Evolutionary conservation across 2,329 filamentous ascomycete genomes (phyloP).

Genomic region (Delphinella strobiligena): DNA sequence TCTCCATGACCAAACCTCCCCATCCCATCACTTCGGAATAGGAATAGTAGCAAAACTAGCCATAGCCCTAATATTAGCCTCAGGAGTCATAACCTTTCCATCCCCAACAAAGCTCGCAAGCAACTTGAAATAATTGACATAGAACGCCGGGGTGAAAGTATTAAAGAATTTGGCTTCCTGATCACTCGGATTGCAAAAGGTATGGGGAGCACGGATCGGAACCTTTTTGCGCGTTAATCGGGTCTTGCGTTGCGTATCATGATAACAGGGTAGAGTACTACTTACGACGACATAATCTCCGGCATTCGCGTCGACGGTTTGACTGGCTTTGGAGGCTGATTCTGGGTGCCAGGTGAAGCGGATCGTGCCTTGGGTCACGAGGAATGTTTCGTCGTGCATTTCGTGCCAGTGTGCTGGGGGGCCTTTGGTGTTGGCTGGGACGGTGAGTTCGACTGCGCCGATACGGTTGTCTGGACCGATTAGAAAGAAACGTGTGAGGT

Average conservation of each 20-base stretch:
- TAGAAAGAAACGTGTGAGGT: no score
- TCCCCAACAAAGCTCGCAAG: conserved; percentile 30
- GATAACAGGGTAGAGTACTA: no score
- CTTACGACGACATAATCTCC: conserved; percentile 41
- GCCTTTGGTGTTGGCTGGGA: conserved; percentile 34
- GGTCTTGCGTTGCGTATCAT: no score
- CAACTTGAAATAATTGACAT: conserved; percentile 46
- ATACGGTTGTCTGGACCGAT: conserved; percentile 36
- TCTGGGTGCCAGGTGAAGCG: conserved; percentile 35
- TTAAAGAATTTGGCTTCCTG: conserved; percentile 45
- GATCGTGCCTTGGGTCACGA: conserved; percentile 39
- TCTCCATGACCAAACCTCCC: no score
- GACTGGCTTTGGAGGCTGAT: conserved; percentile 20
- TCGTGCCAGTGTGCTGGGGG: conserved; percentile 43
- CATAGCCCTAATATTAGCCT: conserved; percentile 39
- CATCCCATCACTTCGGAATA: not conserved
- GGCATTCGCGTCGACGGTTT: conserved; percentile 34
- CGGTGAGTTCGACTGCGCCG: conserved; percentile 35
- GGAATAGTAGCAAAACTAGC: conserved; percentile 38
- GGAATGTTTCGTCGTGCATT: conserved; percentile 48
- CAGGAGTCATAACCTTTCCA: conserved; percentile 34
- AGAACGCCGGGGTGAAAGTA: conserved; percentile 45
- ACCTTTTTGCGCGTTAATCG: no score
- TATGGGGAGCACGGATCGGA: conserved; percentile 42
- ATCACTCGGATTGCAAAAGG: conserved; percentile 43